phyloP scores from a whole-genome alignment of 306 rosid genomes.

The Leucaena leucocephala region DNA sequence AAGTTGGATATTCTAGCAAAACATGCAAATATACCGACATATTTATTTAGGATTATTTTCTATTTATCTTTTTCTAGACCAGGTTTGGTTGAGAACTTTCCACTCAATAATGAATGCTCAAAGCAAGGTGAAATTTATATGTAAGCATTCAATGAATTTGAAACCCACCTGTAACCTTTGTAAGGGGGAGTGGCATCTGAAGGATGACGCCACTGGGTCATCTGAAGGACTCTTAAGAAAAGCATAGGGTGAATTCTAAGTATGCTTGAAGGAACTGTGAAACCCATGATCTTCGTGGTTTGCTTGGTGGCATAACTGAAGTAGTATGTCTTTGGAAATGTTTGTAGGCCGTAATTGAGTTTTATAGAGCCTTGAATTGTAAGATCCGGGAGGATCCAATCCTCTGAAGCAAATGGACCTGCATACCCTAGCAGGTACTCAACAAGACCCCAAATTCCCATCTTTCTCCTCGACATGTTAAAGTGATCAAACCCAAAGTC shows the following conservation, averaged over 20 bases:
- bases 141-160: background rate
- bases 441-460: slow-evolving; percentile 79
- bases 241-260: slow-evolving; percentile 82
- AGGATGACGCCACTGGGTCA: slow-evolving; percentile 95
- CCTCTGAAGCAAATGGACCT: slow-evolving; percentile 90
- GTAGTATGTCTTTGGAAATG: slow-evolving; percentile 89
- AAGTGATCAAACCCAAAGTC: slow-evolving; percentile 95
- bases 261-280: slow-evolving; percentile 83
- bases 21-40: background rate
- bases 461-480: slow-evolving; percentile 79
- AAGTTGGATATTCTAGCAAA: background rate
- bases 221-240: slow-evolving; percentile 83
- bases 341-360: slow-evolving; percentile 56
- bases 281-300: slow-evolving; percentile 72
- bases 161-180: slow-evolving; percentile 84
- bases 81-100: background rate
- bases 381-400: slow-evolving; percentile 98
- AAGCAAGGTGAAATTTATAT: background rate
- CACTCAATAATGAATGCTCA: background rate
- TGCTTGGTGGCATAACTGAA: slow-evolving; percentile 95
- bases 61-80: background rate
- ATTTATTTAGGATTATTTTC: background rate
- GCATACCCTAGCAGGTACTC: slow-evolving; percentile 77
- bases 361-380: slow-evolving; percentile 88
- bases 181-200: slow-evolving; percentile 80